Evolutionary conservation across 2,329 filamentous ascomycete species (phyloP), one percentile per base, ranked within the genome.

Genomic region (Claviceps purpurea): DNA sequence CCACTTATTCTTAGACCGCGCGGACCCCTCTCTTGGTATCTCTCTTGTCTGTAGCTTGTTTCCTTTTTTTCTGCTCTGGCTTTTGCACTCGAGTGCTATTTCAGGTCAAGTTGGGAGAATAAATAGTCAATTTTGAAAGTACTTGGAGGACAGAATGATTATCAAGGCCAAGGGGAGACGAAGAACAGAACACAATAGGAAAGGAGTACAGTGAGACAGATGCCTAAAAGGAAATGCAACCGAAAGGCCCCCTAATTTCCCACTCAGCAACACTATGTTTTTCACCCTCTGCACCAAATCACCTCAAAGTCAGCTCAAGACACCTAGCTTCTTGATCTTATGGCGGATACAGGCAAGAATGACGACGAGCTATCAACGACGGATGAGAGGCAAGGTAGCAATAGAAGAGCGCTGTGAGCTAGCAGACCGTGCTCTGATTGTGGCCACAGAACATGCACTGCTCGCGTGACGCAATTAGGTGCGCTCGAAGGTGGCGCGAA

Each of bases 81-180:
- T 56, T 56, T 59, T 51, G 62, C 67, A 68, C 68, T 67, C 64
- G 58, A 56, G 65, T 64, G 66, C 63, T 60, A 55, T 66, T 34
- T 68, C 61, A 68, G 63, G 61, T 63, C 61, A 68, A 62, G 58
- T 59, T 53, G 38, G 40, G 57, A 63, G 65, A 56, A 61, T 62
- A 65, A 67, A 68, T 70, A 73, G 70, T 75, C 70, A 76, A 76
- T 76, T 75, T 66, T 74, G 71, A 74, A 74, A 75, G 70, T 72
- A 68, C 62, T 68, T 67, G 62, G 61, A 59, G 64, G 57, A 59
- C 54, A 61, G 61, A 62, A 61, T 57, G 62, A 57, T 58, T 67
- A 63, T 62, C 62, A 62, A 49, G 65, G 61, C 62, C 52, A 62
- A 63, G 60, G 52, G 65, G 20, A 26, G 8, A 44, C 30, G 30